These are phyloP conservation scores for Sugiyamaella boreocaroliniensis DNA, from an alignment of 805 yeast species.

Conservation along the genomic window DNA sequence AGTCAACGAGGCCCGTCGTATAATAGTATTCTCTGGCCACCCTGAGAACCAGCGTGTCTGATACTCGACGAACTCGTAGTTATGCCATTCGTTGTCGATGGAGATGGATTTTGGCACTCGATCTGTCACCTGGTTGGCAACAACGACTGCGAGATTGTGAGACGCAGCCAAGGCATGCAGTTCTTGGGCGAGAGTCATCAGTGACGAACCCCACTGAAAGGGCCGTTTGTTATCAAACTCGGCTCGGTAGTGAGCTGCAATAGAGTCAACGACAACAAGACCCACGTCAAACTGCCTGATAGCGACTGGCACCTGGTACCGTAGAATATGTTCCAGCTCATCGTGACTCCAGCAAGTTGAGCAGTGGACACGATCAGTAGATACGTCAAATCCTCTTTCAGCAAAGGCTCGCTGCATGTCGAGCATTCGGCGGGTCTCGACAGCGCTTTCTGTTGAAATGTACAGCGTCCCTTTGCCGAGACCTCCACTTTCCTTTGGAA, in stretches of 20 bases:
- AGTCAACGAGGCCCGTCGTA: background rate
- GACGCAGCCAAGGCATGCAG: conserved; percentile 45
- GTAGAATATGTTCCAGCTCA: conserved; percentile 63
- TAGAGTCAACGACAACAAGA: conserved; percentile 68
- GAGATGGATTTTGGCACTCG: conserved; percentile 31
- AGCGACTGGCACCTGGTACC: conserved; percentile 61
- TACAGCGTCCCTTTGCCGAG: conserved; percentile 49
- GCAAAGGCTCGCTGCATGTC: conserved; percentile 34
- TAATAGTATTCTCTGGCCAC: conserved; percentile 45
- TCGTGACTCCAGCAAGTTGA: conserved; percentile 62
- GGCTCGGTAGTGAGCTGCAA: conserved; percentile 69
- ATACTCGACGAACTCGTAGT: conserved; percentile 41
- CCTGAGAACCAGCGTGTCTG: conserved; percentile 72
- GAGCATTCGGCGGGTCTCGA: conserved; percentile 60
- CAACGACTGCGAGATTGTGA: conserved; percentile 52
- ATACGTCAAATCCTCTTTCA: conserved; percentile 1
- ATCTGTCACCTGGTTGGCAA: conserved; percentile 78
- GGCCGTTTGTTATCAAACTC: conserved; percentile 34
- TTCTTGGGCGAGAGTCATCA: conserved; percentile 36
- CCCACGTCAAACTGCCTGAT: conserved; percentile 40
- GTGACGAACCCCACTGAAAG: conserved; percentile 32
- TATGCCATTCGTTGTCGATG: conserved; percentile 10
- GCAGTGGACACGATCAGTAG: conserved; percentile 40
- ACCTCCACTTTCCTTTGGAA: conserved; percentile 44
- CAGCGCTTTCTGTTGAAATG: conserved; percentile 69